Evolutionary conservation across 139 green algal genomes (phyloP), one percentile per base, ranked within the genome.

Genomic region (Pseudopediastrum boryanum): DNA sequence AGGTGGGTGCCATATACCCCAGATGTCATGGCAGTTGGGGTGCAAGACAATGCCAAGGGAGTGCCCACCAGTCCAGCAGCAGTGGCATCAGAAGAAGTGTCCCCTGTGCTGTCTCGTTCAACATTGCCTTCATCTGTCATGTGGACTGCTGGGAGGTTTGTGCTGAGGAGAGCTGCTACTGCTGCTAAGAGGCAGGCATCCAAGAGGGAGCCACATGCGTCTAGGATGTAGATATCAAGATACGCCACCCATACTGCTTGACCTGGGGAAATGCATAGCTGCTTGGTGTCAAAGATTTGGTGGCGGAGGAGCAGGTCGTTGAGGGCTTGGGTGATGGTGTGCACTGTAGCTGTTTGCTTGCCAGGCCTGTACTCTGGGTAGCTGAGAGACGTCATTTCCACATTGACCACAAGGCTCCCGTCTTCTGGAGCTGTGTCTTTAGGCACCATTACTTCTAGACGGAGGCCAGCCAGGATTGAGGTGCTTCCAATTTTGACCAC

Each of bases 161-260:
- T 76, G 63, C 74, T 75, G 23, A 69, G 66, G 38, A 97, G 81
- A 2, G 88, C 88, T 13, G 86, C 87, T 12, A 94, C 39, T 8
- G 80, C 78, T 0, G 92, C 92, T 19, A 97, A 84, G 71, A 96
- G 71, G 21, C 68, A 71, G 21, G 84, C 87, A 41, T 97, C 92
- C 2, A 92, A 36, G 10, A 96, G 44, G 2, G 61, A 50, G 52
- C 92, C 92, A 71, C 92, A 90, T 43, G 85, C 85, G 46, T 95
- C 88, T 23, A 96, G 81, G 2, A 96, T 71, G 71, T 94, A 94
- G 0, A 95, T 33, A 71, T 95, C 89, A 3, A 96, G 42, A 56
- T 88, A 85, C 2, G 85, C 61, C 10, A 72, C 64, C 88, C 90
- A 97, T 0, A 83, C 87, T 8, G 88, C 88, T 42, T 80, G 84